phyloP scores from a whole-genome alignment of 2,329 filamentous ascomycete species.

The Penicillium sclerotiorum region DNA sequence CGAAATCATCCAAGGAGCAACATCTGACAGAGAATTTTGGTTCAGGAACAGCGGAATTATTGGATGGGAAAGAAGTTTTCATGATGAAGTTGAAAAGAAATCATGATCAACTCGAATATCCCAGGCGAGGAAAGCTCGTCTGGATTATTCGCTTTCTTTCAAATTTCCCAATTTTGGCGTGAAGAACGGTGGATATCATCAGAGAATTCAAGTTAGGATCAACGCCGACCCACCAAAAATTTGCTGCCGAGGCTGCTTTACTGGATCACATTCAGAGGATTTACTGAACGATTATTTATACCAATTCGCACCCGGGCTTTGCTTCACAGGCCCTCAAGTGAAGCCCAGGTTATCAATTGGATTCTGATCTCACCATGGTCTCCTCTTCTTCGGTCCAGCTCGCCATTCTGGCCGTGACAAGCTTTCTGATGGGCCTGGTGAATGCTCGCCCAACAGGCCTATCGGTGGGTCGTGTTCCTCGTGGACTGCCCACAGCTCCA shows the following conservation, averaged over 20 bases:
- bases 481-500: constrained; percentile 12
- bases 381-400: constrained; percentile 7
- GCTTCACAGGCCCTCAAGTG: too few relatives aligned
- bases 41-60: background rate
- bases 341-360: too few relatives aligned
- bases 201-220: too few relatives aligned
- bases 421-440: constrained; percentile 12
- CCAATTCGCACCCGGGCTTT: constrained; percentile 9
- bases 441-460: constrained; percentile 12
- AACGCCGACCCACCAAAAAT: background rate
- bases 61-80: too few relatives aligned
- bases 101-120: too few relatives aligned
- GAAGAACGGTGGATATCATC: too few relatives aligned
- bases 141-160: too few relatives aligned
- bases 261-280: constrained; percentile 15
- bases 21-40: background rate
- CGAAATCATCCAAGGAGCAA: background rate
- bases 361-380: constrained; percentile 10
- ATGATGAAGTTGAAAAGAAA: too few relatives aligned
- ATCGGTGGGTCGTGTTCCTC: background rate
- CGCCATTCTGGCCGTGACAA: constrained; percentile 13
- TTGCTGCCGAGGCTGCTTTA: constrained; percentile 12
- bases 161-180: too few relatives aligned
- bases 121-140: too few relatives aligned
- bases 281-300: constrained; percentile 12